Conservation (phyloP, 2,329 filamentous ascomycete genomes). For the Helotiales sp. region DNA sequence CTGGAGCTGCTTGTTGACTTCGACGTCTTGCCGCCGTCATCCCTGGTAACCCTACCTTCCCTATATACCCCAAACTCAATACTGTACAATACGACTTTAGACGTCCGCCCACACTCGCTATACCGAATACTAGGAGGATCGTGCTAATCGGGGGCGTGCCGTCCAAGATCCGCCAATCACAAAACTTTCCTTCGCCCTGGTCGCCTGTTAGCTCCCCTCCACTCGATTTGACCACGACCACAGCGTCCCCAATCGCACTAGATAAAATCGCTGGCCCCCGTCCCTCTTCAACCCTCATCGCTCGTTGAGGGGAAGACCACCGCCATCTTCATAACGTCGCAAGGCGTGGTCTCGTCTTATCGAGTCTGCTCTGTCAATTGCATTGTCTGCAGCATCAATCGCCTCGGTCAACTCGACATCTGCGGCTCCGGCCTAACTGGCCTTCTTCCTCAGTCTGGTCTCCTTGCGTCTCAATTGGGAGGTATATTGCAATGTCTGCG, state of each 20-base stretch:
- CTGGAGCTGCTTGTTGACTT: neutral
- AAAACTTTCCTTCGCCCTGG: constrained; percentile 4
- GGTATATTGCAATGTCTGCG: neutral
- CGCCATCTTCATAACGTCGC: neutral
- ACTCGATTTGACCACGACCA: neutral
- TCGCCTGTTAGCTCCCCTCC: neutral
- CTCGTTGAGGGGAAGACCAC: neutral
- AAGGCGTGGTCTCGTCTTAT: neutral
- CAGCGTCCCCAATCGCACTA: constrained; percentile 3
- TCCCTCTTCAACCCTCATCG: constrained; percentile 1
- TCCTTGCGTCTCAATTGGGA: constrained; percentile 3
- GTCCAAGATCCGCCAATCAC: constrained; percentile 2
- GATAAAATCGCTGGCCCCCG: neutral
- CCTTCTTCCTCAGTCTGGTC: neutral
- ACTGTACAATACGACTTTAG: too few relatives aligned
- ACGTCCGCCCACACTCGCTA: neutral
- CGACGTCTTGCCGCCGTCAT: neutral
- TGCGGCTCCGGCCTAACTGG: neutral
- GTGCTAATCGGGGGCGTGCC: neutral
- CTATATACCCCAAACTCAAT: too few relatives aligned
- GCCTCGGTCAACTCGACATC: neutral
- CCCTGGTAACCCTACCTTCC: too few relatives aligned
- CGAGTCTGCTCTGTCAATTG: neutral
- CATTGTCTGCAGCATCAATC: neutral
- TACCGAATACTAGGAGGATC: neutral